Base-by-base conservation (phyloP, 1,284 basidiomycete species). In the Trichosporon sp. region DNA sequence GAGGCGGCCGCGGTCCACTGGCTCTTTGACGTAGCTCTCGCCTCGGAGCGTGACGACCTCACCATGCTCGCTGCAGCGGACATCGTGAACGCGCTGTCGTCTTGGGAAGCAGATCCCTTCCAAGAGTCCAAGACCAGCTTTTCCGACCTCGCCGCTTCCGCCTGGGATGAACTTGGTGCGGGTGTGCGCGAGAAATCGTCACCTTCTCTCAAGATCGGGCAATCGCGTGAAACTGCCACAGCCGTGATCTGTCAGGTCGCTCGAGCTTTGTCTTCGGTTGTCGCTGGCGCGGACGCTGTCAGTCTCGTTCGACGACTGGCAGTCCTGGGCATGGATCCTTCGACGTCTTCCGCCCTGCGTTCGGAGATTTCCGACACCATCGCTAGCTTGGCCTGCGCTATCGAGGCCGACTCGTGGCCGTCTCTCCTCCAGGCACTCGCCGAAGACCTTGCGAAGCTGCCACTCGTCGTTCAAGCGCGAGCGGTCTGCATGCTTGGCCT, bases 401-500 rank as follows among this genome's bases (percentile, higher is more conserved):
- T 18, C 6, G n/a, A 5, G 23, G 12, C 12, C 11, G 31, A 53
- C 3, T n/a, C 18, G 29, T 25, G 12, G 21, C 15, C 23, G 27
- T 32, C 18, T 23, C 62, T 31, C 15, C 6, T 58, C 2, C 2
- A 12, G 2, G 25, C 13, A 3, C 27, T 65, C 2, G 58, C 62
- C 0, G 15, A 29, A 0, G 47, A 38, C 5, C 32, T 69, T 4
- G 53, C 62, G 1, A 11, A 34, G 2, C 44, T 63, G 4, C 34
- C 65, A 0, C 44, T 63, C 5, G 42, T 38, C 5, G 56, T 47
- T 1, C 62, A 69, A 25, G 63, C 53, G 7, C 32, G 47, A 0
- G 60, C 65, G 2, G 23, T 71, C 34, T 66, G 62, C 13, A 51
- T 66, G 0, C 63, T 71, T 1, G 67, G 70, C 1, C 44, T 25